Evolutionary conservation across 2,329 filamentous ascomycete species (phyloP).

Genomic region (Drechslerella stenobrocha): DNA sequence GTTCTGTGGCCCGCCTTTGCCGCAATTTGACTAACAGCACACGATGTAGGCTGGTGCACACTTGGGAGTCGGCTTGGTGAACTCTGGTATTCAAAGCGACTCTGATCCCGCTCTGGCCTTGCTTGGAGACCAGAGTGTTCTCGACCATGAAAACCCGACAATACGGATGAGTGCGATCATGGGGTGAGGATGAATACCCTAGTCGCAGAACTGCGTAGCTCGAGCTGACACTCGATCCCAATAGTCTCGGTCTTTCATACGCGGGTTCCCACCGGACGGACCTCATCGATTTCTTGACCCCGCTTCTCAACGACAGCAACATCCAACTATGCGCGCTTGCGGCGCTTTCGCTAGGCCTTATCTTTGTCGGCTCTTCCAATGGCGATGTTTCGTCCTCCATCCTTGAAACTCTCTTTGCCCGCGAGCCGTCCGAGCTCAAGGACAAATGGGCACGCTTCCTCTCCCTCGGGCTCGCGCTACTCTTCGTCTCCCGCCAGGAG

Average conservation of each 20-base stretch:
- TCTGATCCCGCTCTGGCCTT: constrained; percentile 88
- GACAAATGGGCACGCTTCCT: constrained; percentile 99
- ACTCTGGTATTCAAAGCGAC: constrained; percentile 85
- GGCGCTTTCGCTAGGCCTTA: constrained; percentile 82
- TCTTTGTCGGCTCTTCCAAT: constrained; percentile 90
- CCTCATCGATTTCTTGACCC: constrained; percentile 79
- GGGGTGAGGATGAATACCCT: constrained; percentile 57
- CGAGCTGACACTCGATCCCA: background rate
- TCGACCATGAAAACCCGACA: constrained; percentile 75
- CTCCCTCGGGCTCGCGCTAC: constrained; percentile 84
- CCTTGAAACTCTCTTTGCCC: constrained; percentile 84
- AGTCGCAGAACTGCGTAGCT: background rate
- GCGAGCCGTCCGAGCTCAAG: constrained; percentile 83
- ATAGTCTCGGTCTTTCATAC: constrained; percentile 83
- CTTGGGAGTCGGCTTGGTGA: constrained; percentile 93
- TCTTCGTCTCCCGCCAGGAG: constrained; percentile 96
- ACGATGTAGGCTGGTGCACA: constrained; percentile 75
- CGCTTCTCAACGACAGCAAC: constrained; percentile 83
- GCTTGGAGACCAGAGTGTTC: constrained; percentile 75
- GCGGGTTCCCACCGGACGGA: constrained; percentile 92
- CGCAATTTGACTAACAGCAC: constrained; percentile 7
- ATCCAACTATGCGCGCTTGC: constrained; percentile 98
- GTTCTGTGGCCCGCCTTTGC: background rate
- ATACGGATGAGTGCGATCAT: constrained; percentile 86
- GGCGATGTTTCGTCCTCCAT: constrained; percentile 90